These are phyloP conservation scores for Ceratocystis papillata DNA, from an alignment of 2,329 filamentous ascomycete genomes.

Conservation along the genomic window DNA sequence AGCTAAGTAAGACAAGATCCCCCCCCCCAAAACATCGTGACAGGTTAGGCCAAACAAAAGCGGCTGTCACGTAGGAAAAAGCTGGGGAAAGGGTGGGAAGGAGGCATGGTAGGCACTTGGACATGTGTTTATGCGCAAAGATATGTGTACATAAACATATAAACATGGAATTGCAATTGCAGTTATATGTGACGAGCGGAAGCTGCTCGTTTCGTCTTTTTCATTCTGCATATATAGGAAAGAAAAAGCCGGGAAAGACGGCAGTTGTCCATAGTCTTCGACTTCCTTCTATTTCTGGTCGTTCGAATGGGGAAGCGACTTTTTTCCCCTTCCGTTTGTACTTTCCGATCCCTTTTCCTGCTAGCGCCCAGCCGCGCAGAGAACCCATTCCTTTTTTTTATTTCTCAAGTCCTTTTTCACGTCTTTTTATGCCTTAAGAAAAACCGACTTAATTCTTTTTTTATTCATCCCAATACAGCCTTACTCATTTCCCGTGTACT, in stretches of 20 bases:
- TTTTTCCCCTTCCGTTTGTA: slow-evolving; percentile 14
- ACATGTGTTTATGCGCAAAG: too few species aligned
- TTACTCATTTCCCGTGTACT: background rate
- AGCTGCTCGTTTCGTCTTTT: too few species aligned
- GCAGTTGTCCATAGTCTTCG: slow-evolving; percentile 6
- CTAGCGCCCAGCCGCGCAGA: background rate
- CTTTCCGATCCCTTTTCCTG: slow-evolving; percentile 11
- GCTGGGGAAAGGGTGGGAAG: too few species aligned
- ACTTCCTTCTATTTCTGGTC: slow-evolving; percentile 7
- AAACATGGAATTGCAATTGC: too few species aligned
- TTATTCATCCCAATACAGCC: slow-evolving; percentile 26
- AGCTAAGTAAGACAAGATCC: too few species aligned
- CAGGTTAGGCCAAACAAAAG: too few species aligned
- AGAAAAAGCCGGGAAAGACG: background rate
- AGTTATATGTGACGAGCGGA: too few species aligned
- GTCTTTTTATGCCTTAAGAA: too few species aligned
- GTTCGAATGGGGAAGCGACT: background rate
- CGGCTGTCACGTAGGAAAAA: too few species aligned
- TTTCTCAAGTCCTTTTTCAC: background rate
- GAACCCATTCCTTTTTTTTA: background rate
- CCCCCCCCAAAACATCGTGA: too few species aligned
- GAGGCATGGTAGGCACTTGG: too few species aligned
- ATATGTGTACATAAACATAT: too few species aligned
- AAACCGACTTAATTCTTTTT: background rate
- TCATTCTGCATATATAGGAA: background rate